Conservation (phyloP, 495 filamentous ascomycete genomes). For the Neurospora pannonica region DNA sequence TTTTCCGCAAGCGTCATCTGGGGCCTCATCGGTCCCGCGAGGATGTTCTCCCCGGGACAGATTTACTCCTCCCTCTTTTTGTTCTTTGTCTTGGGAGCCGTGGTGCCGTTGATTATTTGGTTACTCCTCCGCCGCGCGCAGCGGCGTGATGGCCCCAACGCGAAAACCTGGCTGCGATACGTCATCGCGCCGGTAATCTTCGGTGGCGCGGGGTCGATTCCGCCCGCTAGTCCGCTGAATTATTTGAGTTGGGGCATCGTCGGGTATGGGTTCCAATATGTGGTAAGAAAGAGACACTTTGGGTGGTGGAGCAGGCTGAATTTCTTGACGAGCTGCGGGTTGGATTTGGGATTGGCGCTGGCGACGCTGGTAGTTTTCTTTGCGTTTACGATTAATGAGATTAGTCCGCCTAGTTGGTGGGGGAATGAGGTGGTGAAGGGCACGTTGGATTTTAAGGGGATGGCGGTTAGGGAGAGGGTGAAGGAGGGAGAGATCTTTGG, state of each 20-base stretch:
- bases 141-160: constrained; percentile 37
- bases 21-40: constrained; percentile 57
- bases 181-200: constrained; percentile 61
- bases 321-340: constrained; percentile 51
- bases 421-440: constrained; percentile 38
- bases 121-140: constrained; percentile 25
- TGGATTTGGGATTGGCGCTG: constrained; percentile 55
- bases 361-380: constrained; percentile 56
- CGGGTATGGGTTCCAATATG: constrained; percentile 55
- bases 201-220: constrained; percentile 53
- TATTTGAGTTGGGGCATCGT: constrained; percentile 62
- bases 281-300: constrained; percentile 46
- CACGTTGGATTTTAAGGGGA: constrained; percentile 43
- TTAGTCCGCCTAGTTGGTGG: constrained; percentile 46
- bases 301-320: constrained; percentile 61
- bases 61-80: constrained; percentile 56
- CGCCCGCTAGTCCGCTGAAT: constrained; percentile 58
- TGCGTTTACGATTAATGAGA: constrained; percentile 38
- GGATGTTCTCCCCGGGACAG: constrained; percentile 58
- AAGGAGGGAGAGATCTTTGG: constrained; percentile 49
- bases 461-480: constrained; percentile 41
- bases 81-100: constrained; percentile 55
- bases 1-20: constrained; percentile 62
- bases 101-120: constrained; percentile 48
- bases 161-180: constrained; percentile 39